Conservation (phyloP, 441 rosid genomes). For the Jatropha podagrica region DNA sequence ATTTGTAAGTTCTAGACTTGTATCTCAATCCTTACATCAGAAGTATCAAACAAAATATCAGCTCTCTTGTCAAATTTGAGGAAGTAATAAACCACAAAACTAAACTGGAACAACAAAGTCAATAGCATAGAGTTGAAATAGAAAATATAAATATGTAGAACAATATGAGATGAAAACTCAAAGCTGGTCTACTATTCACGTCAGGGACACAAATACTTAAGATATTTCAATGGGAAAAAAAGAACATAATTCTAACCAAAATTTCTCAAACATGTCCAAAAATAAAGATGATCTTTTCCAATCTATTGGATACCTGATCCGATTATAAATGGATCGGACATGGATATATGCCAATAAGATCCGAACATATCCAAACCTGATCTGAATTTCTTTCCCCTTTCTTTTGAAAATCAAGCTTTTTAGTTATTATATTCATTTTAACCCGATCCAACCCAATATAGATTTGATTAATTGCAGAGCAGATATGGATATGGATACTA, state of each 20-base stretch:
- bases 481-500: too few relatives aligned
- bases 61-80: not conserved
- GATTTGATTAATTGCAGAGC: too few relatives aligned
- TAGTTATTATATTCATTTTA: too few relatives aligned
- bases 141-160: not conserved
- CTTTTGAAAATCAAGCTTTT: too few relatives aligned
- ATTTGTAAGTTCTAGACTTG: not conserved
- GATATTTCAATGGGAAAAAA: not conserved
- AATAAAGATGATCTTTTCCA: too few relatives aligned
- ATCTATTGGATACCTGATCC: too few relatives aligned
- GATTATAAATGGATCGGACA: too few relatives aligned
- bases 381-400: too few relatives aligned
- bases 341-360: too few relatives aligned
- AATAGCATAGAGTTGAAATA: not conserved
- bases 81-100: not conserved
- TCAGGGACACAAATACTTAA: not conserved
- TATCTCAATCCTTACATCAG: constrained; percentile 3
- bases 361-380: too few relatives aligned
- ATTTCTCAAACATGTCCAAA: not conserved
- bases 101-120: not conserved
- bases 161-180: not conserved
- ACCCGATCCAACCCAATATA: too few relatives aligned
- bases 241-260: not conserved
- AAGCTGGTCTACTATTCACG: not conserved
- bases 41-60: not conserved